Evolutionary conservation across 495 filamentous ascomycete genomes (phyloP).

Genomic region (Trichocladium antarcticum): DNA sequence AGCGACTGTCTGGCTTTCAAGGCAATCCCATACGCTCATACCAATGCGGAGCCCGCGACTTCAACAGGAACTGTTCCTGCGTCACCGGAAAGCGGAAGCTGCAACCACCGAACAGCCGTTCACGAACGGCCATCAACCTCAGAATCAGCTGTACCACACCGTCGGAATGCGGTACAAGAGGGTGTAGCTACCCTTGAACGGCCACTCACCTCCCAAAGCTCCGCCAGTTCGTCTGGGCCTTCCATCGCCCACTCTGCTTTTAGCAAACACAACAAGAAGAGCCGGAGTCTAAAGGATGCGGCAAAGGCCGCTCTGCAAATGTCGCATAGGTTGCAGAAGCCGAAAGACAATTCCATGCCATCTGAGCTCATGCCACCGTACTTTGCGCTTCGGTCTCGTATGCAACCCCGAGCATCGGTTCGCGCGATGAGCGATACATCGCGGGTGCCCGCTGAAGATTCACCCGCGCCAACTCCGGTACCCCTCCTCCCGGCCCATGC

Average conservation of each 20-base stretch:
- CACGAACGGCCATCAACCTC: background rate
- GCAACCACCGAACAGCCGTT: background rate
- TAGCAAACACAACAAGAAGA: conserved; percentile 13
- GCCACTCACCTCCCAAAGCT: conserved; percentile 16
- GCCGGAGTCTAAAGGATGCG: conserved; percentile 20
- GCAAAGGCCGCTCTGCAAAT: conserved; percentile 19
- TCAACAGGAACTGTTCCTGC: background rate
- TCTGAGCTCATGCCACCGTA: conserved; percentile 9
- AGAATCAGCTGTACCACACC: background rate
- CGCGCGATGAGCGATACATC: background rate
- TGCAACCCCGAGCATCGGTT: conserved; percentile 7
- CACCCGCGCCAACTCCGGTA: background rate
- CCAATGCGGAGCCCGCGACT: background rate
- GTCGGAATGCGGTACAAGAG: background rate
- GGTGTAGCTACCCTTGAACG: background rate
- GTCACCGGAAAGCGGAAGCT: background rate
- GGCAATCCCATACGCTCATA: conserved; percentile 5
- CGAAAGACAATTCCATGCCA: background rate
- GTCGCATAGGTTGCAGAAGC: conserved; percentile 4
- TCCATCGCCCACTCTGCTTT: conserved; percentile 12
- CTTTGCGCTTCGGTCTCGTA: conserved; percentile 9
- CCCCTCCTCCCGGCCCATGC: too few relatives aligned
- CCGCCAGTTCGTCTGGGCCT: conserved; percentile 6
- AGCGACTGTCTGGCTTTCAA: conserved; percentile 21
- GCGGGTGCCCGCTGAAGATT: background rate